These are phyloP conservation scores for Penicillium psychrofluorescens DNA, from an alignment of 495 filamentous ascomycete species.

Conservation along the genomic window DNA sequence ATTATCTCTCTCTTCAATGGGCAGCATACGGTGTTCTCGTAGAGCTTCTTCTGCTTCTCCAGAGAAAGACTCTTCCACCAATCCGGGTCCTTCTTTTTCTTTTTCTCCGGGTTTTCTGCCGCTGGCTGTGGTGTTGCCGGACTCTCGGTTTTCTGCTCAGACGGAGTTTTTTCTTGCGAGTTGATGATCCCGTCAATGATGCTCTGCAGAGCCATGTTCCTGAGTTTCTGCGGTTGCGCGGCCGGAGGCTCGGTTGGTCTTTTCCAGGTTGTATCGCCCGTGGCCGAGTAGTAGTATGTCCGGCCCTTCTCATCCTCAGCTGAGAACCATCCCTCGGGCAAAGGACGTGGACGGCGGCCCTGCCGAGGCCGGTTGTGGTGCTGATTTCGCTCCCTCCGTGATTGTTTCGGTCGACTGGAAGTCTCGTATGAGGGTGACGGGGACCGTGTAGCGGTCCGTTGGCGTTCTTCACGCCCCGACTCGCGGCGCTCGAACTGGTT, in stretches of 20 bases:
- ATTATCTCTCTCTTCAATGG: background rate
- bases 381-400: conserved; percentile 52
- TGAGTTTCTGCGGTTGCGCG: conserved; percentile 57
- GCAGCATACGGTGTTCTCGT: conserved; percentile 74
- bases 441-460: conserved; percentile 45
- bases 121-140: conserved; percentile 41
- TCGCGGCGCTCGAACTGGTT: conserved; percentile 67
- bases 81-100: conserved; percentile 46
- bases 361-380: conserved; percentile 51
- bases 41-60: conserved; percentile 88
- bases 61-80: conserved; percentile 73
- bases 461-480: conserved; percentile 52
- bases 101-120: conserved; percentile 53
- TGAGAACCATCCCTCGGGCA: conserved; percentile 78
- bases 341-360: conserved; percentile 46
- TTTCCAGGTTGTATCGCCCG: conserved; percentile 71
- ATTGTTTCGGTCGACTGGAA: conserved; percentile 44
- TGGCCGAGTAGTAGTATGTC: conserved; percentile 73
- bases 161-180: conserved; percentile 56
- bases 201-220: conserved; percentile 63
- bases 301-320: conserved; percentile 56
- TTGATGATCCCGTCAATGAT: conserved; percentile 82
- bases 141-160: conserved; percentile 46
- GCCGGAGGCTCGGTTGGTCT: conserved; percentile 61
- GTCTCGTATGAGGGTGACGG: conserved; percentile 46